These are phyloP conservation scores for Strobilomyces confusus DNA, from an alignment of 768 basidiomycete species.

Conservation along the genomic window DNA sequence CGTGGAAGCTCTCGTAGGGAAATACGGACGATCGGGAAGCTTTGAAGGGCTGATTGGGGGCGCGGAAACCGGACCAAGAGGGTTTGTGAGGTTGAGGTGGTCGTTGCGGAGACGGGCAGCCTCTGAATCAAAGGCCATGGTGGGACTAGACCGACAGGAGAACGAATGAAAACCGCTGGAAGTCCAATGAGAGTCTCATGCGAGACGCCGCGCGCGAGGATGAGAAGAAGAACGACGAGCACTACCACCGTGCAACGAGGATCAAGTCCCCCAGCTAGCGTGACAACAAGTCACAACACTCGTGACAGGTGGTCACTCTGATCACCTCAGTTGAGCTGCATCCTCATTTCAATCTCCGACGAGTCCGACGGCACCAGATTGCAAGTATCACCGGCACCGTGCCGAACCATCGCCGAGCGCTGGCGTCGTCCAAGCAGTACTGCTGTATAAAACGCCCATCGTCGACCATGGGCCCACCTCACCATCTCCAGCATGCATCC, in stretches of 20 bases:
- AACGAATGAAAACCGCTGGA: background rate
- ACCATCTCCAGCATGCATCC: conserved; percentile 18
- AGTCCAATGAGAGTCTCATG: background rate
- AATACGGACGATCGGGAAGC: conserved; percentile 47
- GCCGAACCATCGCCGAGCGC: conserved; percentile 19
- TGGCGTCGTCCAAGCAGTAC: conserved; percentile 16
- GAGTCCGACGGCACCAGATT: conserved; percentile 17
- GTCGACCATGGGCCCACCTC: background rate
- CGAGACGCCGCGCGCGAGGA: background rate
- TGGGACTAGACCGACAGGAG: background rate
- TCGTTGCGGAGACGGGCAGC: conserved; percentile 27
- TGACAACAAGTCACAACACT: conserved; percentile 23
- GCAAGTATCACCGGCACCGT: conserved; percentile 13
- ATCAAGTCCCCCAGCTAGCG: conserved; percentile 14
- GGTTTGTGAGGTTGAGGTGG: conserved; percentile 4
- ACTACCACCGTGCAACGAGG: conserved; percentile 12
- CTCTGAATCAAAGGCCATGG: conserved; percentile 31
- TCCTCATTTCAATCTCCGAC: background rate
- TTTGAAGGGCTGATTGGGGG: conserved; percentile 36
- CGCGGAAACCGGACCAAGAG: conserved; percentile 31
- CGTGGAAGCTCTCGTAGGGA: conserved; percentile 66
- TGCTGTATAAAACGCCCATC: conserved; percentile 12
- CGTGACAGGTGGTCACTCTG: conserved; percentile 7
- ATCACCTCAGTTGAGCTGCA: conserved; percentile 10
- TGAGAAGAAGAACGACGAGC: background rate